Base-by-base conservation (phyloP, 306 rosid genomes). In the Medicago arabica region DNA sequence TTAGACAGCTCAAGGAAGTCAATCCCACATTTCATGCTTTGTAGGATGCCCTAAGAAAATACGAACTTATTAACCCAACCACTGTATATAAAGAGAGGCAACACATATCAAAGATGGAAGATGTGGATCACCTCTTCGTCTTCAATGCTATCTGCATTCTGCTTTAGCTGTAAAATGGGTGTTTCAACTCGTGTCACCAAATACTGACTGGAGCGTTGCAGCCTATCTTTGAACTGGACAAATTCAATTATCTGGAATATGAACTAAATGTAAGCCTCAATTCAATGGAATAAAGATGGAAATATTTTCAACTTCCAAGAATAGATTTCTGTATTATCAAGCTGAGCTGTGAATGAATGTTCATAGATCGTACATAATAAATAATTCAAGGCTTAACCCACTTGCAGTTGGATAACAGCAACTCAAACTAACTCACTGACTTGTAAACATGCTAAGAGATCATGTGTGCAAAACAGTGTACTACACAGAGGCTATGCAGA, bases 201-300 rank as follows among this genome's bases (percentile, higher is more conserved):
- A 85, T 92, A 89, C 74, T 92, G 99, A 84, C 86, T 83, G 49
- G 99, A 96, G 67, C 60, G 93, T 78, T 90, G 98, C 82, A 96
- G 72, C 62, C 86, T 82, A 79, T 92, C 97, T 83, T 92, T 92
- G 66, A 96, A 96, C 89, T 91, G 98, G 79, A 96, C 97, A 82
- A 96, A 96, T 77, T 96, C 99, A 76, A 96, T 88, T 62, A 92
- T 97, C 99, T 96, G 97, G 49, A 83, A 82, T 13, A 60, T 16
- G 70, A 79, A 8, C 7, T 55, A 47, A 49, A 12, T 65, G 49
- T 54, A 66, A 63, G 71, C 9, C 16, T 72, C 58, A 49, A 73
- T 71, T 60, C 7, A 3, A 59, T 31, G 17, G 66, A 25, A 60
- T 60, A 5, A 60, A 14, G 41, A 60, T 19, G 4, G 17, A 28